Percentiles rank a stretch among this genome's conserved stretches.
Evolutionary conservation across 768 basidiomycete species (phyloP).

Genomic region (Imleria badia): DNA sequence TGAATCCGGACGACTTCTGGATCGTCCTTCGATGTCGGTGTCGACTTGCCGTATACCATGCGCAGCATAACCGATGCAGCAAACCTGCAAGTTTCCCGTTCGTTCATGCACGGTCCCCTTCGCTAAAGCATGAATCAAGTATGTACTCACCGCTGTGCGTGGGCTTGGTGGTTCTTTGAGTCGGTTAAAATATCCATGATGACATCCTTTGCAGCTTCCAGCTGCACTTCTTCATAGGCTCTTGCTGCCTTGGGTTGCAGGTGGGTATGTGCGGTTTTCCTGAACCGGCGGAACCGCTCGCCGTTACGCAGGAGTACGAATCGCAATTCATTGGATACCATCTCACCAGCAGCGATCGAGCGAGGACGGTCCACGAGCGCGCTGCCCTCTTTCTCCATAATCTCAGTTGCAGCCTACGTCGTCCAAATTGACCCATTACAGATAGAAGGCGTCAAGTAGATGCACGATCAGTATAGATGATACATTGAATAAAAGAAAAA

Average conservation of each 20-base stretch:
- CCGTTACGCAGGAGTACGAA: constrained; percentile 47
- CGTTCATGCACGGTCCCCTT: no score
- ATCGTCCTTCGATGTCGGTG: constrained; percentile 21
- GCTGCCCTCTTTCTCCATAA: constrained; percentile 60
- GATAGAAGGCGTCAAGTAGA: not conserved
- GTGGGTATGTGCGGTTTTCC: constrained; percentile 51
- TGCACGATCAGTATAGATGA: not conserved
- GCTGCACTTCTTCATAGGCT: constrained; percentile 44
- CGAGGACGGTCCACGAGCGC: constrained; percentile 49
- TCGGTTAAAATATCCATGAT: constrained; percentile 32
- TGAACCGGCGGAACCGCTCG: constrained; percentile 53
- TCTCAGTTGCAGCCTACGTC: constrained; percentile 50
- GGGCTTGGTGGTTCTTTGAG: constrained; percentile 37
- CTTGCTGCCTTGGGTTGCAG: constrained; percentile 47
- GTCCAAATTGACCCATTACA: not conserved
- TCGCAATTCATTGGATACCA: constrained; percentile 51
- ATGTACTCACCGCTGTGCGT: constrained; percentile 44
- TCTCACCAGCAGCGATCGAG: constrained; percentile 52
- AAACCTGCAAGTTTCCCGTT: no score
- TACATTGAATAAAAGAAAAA: not conserved
- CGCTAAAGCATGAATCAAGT: no score
- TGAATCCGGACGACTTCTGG: constrained; percentile 21
- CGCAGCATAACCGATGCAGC: no score
- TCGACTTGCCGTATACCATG: constrained; percentile 6
- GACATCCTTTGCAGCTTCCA: constrained; percentile 29